Evolutionary conservation across 495 filamentous ascomycete species (phyloP).

Genomic region (Barbatosphaeria neglecta): DNA sequence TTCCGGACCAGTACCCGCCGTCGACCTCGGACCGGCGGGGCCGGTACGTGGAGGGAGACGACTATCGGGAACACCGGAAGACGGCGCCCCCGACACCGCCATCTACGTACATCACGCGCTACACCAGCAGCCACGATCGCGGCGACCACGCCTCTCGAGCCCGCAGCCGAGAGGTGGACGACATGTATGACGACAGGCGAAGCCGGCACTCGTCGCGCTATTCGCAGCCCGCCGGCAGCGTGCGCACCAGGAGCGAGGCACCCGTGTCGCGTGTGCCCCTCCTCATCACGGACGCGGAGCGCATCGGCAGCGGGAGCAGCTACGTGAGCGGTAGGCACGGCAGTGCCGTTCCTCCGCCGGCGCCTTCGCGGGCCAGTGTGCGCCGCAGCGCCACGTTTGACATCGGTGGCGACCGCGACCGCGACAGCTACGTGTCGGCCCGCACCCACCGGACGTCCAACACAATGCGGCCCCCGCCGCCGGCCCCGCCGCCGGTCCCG

Average conservation of each 20-base stretch:
- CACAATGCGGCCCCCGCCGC: slow-evolving; percentile 15
- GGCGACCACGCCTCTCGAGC: background rate
- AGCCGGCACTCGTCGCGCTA: slow-evolving; percentile 23
- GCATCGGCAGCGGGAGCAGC: slow-evolving; percentile 10
- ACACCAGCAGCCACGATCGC: slow-evolving; percentile 16
- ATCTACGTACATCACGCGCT: slow-evolving; percentile 22
- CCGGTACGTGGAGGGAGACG: slow-evolving; percentile 23
- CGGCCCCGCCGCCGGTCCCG: slow-evolving; percentile 4
- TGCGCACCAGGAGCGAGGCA: slow-evolving; percentile 23
- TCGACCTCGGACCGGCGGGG: slow-evolving; percentile 9
- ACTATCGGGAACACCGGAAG: slow-evolving; percentile 10
- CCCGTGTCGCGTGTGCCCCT: slow-evolving; percentile 17
- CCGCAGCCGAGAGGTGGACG: slow-evolving; percentile 30
- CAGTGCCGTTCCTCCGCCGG: slow-evolving; percentile 10
- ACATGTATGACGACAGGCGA: slow-evolving; percentile 26
- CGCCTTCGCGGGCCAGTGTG: slow-evolving; percentile 3
- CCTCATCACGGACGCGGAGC: slow-evolving; percentile 15
- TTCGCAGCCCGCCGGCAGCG: slow-evolving; percentile 5
- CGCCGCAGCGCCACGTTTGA: slow-evolving; percentile 21
- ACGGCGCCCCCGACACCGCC: slow-evolving; percentile 15
- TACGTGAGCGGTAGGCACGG: slow-evolving; percentile 10
- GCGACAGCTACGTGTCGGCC: slow-evolving; percentile 26
- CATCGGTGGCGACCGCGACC: slow-evolving; percentile 15
- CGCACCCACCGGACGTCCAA: slow-evolving; percentile 21
- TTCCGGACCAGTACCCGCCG: slow-evolving; percentile 17